A percentile compares a stretch with the other conserved stretches of the same genome.
phyloP scores from a whole-genome alignment of 164 flowering plant species.

The Pachysandra terminalis region DNA sequence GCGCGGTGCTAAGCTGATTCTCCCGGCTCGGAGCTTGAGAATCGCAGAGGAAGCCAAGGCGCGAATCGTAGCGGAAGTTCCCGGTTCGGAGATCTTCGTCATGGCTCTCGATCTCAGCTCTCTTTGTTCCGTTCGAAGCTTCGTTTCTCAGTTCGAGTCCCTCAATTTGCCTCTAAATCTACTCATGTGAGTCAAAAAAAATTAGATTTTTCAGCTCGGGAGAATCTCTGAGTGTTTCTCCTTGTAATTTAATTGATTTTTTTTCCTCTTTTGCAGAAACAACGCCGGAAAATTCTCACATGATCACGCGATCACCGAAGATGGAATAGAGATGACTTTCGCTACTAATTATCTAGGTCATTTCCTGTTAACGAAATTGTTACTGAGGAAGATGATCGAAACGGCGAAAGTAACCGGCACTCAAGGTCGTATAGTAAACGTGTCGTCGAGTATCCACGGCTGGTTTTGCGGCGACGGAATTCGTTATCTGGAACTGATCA shows the following conservation, averaged over 20 bases:
- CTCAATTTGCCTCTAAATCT: slow-evolving; percentile 61
- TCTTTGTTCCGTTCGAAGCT: slow-evolving; percentile 58
- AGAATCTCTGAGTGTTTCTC: slow-evolving; percentile 19
- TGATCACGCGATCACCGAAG: slow-evolving; percentile 71
- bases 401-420: slow-evolving; percentile 63
- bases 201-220: slow-evolving; percentile 20
- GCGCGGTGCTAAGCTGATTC: slow-evolving; percentile 70
- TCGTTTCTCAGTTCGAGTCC: slow-evolving; percentile 51
- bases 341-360: slow-evolving; percentile 96
- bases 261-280: slow-evolving; percentile 47
- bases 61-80: slow-evolving; percentile 63
- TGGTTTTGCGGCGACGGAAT: slow-evolving; percentile 87
- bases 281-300: slow-evolving; percentile 90
- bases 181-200: slow-evolving; percentile 45
- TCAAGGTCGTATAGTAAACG: slow-evolving; percentile 94
- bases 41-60: slow-evolving; percentile 79
- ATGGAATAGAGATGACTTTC: slow-evolving; percentile 95
- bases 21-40: slow-evolving; percentile 77
- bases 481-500: slow-evolving; percentile 50
- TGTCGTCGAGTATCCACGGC: slow-evolving; percentile 68
- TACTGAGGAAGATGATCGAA: slow-evolving; percentile 67
- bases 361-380: slow-evolving; percentile 75
- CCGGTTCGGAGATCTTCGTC: slow-evolving; percentile 56
- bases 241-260: neutral
- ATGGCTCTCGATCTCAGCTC: slow-evolving; percentile 94